Evolutionary conservation across 1,139 yeast species (phyloP).

Genomic region (Lodderomyces oxycetoniae): DNA sequence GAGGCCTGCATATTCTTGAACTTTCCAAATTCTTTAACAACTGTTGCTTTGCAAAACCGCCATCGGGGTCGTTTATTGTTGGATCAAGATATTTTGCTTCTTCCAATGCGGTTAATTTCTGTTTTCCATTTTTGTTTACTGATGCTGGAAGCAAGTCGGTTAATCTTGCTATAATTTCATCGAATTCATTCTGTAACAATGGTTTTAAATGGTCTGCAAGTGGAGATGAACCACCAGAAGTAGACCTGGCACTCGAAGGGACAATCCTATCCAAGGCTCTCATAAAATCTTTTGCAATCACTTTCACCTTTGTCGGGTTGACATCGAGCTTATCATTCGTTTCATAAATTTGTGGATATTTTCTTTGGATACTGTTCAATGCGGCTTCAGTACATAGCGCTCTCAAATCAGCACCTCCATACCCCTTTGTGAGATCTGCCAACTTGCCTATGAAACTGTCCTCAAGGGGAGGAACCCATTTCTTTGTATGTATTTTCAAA

Average conservation of each 20-base stretch:
- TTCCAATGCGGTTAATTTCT: constrained; percentile 56
- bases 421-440: constrained; percentile 85
- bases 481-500: constrained; percentile 75
- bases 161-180: constrained; percentile 44
- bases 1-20: constrained; percentile 77
- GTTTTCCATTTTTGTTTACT: constrained; percentile 25
- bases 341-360: constrained; percentile 88
- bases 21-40: constrained; percentile 53
- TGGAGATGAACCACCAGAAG: constrained; percentile 71
- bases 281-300: constrained; percentile 84
- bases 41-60: constrained; percentile 68
- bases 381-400: constrained; percentile 97
- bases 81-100: constrained; percentile 67
- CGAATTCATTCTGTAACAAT: constrained; percentile 48
- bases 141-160: constrained; percentile 61
- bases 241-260: constrained; percentile 88
- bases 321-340: constrained; percentile 71
- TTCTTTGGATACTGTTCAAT: constrained; percentile 81
- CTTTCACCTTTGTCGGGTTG: constrained; percentile 66
- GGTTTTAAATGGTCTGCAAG: constrained; percentile 71
- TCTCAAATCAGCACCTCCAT: constrained; percentile 96
- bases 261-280: constrained; percentile 79
- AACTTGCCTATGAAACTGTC: constrained; percentile 58
- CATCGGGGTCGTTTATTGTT: constrained; percentile 51
- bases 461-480: constrained; percentile 76